phyloP scores from a whole-genome alignment of 768 basidiomycete genomes.

The Sutorius australiensis region DNA sequence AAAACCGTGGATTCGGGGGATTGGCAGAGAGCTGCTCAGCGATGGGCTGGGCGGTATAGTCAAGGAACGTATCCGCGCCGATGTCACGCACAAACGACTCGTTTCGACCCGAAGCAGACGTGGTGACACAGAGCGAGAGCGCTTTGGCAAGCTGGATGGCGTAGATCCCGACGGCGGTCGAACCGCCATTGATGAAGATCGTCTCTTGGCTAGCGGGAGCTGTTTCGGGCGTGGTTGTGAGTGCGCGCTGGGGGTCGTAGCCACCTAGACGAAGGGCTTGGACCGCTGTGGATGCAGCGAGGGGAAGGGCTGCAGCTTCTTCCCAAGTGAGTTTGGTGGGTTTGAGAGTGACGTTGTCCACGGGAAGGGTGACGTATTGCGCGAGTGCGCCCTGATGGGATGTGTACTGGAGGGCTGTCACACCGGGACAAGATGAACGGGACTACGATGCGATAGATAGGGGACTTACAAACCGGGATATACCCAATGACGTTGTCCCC shows the following conservation, averaged over 20 bases:
- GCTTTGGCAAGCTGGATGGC: constrained; percentile 74
- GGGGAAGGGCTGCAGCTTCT: constrained; percentile 57
- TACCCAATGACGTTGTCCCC: constrained; percentile 68
- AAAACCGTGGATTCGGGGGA: constrained; percentile 48
- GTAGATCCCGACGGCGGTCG: constrained; percentile 61
- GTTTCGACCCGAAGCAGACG: constrained; percentile 59
- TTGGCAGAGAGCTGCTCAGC: constrained; percentile 42
- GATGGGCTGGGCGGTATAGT: constrained; percentile 55
- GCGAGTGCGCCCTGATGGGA: constrained; percentile 54
- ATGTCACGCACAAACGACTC: constrained; percentile 50
- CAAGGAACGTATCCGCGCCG: constrained; percentile 70
- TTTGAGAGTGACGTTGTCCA: constrained; percentile 35
- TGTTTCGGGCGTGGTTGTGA: constrained; percentile 2
- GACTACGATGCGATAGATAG: background rate
- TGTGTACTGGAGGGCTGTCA: constrained; percentile 27
- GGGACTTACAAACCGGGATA: constrained; percentile 36
- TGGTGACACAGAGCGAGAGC: constrained; percentile 53
- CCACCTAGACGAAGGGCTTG: constrained; percentile 47
- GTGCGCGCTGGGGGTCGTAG: constrained; percentile 39
- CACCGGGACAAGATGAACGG: background rate
- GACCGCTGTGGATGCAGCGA: constrained; percentile 59
- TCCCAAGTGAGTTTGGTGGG: constrained; percentile 50
- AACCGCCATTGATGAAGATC: constrained; percentile 69
- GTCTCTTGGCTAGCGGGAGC: constrained; percentile 36
- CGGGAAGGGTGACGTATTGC: constrained; percentile 52